Conservation (phyloP, 75 land plant genomes). For the Picea glauca region DNA sequence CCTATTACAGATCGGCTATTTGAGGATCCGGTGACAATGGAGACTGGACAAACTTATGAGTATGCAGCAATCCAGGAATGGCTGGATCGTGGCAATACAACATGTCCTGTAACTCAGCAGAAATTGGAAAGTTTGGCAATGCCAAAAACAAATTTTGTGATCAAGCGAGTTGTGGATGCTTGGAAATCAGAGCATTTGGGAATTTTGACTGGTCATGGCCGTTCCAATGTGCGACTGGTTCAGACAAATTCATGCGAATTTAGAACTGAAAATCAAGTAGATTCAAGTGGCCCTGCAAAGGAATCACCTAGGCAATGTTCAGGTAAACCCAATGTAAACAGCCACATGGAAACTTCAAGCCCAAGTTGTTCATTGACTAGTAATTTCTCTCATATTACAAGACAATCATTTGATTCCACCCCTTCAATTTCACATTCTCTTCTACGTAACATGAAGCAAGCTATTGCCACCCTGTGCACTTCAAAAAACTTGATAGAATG, state of each 20-base stretch:
- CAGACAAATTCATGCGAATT: neutral
- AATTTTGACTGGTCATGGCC: neutral
- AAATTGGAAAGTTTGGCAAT: conserved; percentile 16
- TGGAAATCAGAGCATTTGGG: conserved; percentile 36
- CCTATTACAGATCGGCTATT: conserved; percentile 42
- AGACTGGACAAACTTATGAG: conserved; percentile 62
- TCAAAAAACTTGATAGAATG: conserved; percentile 43
- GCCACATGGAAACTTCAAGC: conserved; percentile 1
- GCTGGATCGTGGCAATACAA: conserved; percentile 42
- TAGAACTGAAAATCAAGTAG: neutral
- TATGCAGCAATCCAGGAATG: conserved; percentile 39
- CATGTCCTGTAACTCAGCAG: conserved; percentile 51
- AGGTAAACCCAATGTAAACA: conserved; percentile 2
- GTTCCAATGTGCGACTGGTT: neutral
- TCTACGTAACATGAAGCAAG: conserved; percentile 14
- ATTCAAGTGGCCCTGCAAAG: neutral
- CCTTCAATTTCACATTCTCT: conserved; percentile 7
- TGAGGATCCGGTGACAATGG: conserved; percentile 62
- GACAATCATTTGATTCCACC: conserved; percentile 2
- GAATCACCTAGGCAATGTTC: neutral
- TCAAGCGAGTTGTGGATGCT: conserved; percentile 45
- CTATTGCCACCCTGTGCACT: conserved; percentile 33
- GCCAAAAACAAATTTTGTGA: conserved; percentile 40
- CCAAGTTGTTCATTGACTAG: neutral
- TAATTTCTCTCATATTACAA: neutral